Evolutionary conservation across 179 eudicot species (phyloP).

Genomic region (Camellia oleifera): DNA sequence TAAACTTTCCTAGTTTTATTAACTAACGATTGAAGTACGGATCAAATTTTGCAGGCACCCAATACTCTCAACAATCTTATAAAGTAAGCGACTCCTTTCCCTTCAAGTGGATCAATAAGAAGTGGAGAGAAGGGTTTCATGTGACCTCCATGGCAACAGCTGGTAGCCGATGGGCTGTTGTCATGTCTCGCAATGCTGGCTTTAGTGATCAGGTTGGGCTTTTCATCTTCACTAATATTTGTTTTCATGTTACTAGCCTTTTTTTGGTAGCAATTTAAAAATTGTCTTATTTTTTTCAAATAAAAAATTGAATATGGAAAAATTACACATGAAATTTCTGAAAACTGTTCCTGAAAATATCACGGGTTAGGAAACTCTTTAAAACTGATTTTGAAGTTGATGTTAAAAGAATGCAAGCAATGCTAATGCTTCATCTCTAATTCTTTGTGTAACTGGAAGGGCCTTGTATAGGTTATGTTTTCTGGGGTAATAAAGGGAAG

Average conservation of each 20-base stretch:
- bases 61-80: constrained; percentile 61
- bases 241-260: constrained; percentile 27
- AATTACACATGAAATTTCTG: background rate
- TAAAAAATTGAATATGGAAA: background rate
- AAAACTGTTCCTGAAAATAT: background rate
- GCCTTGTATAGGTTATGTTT: too few species aligned
- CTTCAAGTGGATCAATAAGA: constrained; percentile 72
- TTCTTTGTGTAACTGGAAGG: too few species aligned
- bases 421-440: too few species aligned
- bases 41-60: constrained; percentile 42
- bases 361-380: too few species aligned
- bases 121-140: constrained; percentile 72
- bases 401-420: too few species aligned
- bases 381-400: too few species aligned
- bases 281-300: too few species aligned
- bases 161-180: constrained; percentile 34
- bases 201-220: constrained; percentile 29
- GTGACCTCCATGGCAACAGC: constrained; percentile 48
- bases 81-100: constrained; percentile 72
- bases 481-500: too few species aligned
- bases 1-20: background rate
- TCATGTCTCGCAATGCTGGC: constrained; percentile 36
- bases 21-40: background rate
- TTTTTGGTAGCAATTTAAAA: too few species aligned
- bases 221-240: background rate